Evolutionary conservation across 176 grass and related monocot genomes (phyloP), one percentile per base, ranked within the genome.

Genomic region (Ananas comosus): DNA sequence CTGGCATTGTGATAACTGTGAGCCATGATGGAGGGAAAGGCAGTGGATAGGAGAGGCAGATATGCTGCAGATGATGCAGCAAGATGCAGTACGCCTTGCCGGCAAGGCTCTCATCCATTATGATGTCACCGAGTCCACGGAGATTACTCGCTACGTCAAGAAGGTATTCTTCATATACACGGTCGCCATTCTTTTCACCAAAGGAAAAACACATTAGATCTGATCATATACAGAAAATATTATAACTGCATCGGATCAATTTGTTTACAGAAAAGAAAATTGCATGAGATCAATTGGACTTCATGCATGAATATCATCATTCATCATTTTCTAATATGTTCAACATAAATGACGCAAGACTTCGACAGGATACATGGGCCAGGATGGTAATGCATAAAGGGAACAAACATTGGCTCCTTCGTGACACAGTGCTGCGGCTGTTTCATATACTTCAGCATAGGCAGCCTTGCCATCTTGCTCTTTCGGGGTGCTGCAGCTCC

Each of bases 391-490:
- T 91, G 88, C 80, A 53, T 91, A 42, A 79, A 87, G 12, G 88
- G 85, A 1, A 87, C 76, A 0, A 64, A 77, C 80, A 87, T 91
- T 63, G 75, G 88, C 0, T 91, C 73, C 2, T 93, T 93, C 57
- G 78, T 88, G 56, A 93, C 80, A 6, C 83, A 93, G 56, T 67
- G 67, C 51, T 73, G 28, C 13, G 86, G 90, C 53, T 86, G 80
- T 56, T 93, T 88, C 74, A 79, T 93, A 73, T 83, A 88, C 66
- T 86, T 93, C 64, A 74, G 71, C 70, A 79, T 88, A n/a, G 83
- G 83, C 61, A 92, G 58, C 67, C 76, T 92, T 12, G 63, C 82
- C 5, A 86, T 88, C 66, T 82, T 88, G 80, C 80, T 88, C 7
- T 92, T 92, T 52, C 81, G 49, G 19, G 82, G 73, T 17, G 66